Percentiles rank a stretch among this genome's conserved stretches.
These are phyloP conservation scores for Panicum miliaceum DNA, from an alignment of 176 grass and related monocot genomes.

Conservation along the genomic window DNA sequence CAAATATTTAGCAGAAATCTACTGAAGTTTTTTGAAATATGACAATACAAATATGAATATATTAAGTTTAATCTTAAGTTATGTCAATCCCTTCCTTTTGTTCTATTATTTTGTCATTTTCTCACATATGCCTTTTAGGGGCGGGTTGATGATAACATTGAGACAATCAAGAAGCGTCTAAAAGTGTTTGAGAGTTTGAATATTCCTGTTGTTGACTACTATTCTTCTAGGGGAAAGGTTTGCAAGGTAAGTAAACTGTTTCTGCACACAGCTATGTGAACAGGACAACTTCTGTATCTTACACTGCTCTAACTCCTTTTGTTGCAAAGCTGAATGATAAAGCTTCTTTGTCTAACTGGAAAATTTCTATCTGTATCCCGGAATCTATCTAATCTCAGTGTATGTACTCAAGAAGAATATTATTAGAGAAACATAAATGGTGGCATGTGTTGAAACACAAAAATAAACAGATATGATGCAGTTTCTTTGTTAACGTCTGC, in stretches of 20 bases:
- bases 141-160: constrained; percentile 96
- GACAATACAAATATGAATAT: neutral
- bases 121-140: constrained; percentile 56
- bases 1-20: neutral
- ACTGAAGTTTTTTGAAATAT: neutral
- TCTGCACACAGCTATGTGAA: neutral
- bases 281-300: constrained; percentile 7
- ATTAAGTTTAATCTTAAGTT: neutral
- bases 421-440: constrained; percentile 5
- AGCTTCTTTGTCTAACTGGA: neutral
- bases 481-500: neutral
- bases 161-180: constrained; percentile 88
- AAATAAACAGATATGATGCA: constrained; percentile 3
- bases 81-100: neutral
- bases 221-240: constrained; percentile 82
- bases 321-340: neutral
- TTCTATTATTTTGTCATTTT: constrained; percentile 8
- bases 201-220: constrained; percentile 92
- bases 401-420: constrained; percentile 20
- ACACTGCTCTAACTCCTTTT: neutral
- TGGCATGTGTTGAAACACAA: neutral
- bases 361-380: neutral
- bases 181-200: constrained; percentile 87
- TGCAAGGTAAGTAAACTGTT: constrained; percentile 63
- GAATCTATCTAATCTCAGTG: neutral